Conservation (phyloP, 1,284 basidiomycete genomes). For the Ganoderma meredithae region DNA sequence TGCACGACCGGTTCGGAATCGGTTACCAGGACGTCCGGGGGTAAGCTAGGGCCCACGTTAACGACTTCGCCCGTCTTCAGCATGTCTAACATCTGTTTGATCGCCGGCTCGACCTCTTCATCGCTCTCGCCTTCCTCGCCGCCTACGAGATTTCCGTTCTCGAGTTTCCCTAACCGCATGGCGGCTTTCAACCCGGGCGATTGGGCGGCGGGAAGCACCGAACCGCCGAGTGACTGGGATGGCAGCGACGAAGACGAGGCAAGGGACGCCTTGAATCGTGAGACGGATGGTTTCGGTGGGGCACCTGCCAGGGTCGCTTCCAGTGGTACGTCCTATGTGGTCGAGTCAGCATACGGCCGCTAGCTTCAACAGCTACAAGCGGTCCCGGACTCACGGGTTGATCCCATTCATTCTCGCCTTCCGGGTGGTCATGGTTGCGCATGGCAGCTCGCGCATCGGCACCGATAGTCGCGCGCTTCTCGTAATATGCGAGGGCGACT, state of each 20-base stretch:
- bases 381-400: conserved; percentile 49
- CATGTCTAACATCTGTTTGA: conserved; percentile 62
- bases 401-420: conserved; percentile 49
- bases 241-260: conserved; percentile 41
- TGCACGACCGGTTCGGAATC: background rate
- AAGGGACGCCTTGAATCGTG: conserved; percentile 68
- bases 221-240: conserved; percentile 51
- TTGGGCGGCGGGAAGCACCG: conserved; percentile 58
- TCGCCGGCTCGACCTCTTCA: conserved; percentile 53
- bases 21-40: conserved; percentile 6
- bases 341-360: background rate
- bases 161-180: conserved; percentile 68
- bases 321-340: conserved; percentile 48
- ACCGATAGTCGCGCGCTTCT: conserved; percentile 63
- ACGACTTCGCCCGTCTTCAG: conserved; percentile 63
- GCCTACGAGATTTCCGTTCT: conserved; percentile 62
- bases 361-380: background rate
- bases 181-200: conserved; percentile 61
- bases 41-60: conserved; percentile 53
- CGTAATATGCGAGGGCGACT: conserved; percentile 74
- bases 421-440: conserved; percentile 53
- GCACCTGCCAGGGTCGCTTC: conserved; percentile 46
- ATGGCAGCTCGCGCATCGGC: conserved; percentile 59
- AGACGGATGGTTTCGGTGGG: conserved; percentile 57
- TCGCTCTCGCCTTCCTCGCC: conserved; percentile 61